Percentiles rank a stretch among this genome's conserved stretches.
Conservation (phyloP, 2,329 filamentous ascomycete genomes). For the Talaromyces atroroseus region DNA sequence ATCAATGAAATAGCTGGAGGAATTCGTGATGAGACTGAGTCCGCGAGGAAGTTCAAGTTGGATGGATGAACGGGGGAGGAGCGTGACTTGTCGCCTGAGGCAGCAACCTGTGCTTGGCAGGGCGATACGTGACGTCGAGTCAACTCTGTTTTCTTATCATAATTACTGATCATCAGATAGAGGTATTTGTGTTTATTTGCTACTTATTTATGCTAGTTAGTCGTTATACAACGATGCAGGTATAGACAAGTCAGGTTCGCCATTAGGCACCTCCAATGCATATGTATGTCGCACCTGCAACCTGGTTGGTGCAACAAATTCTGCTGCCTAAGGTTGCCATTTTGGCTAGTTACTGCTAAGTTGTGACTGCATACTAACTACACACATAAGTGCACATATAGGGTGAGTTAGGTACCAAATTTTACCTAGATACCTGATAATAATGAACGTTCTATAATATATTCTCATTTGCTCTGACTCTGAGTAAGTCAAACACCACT, state of each 20-base stretch:
- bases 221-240: too few relatives aligned
- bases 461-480: background rate
- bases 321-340: background rate
- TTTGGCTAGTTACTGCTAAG: background rate
- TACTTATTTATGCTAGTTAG: too few relatives aligned
- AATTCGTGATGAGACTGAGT: background rate
- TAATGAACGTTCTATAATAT: background rate
- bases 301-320: background rate
- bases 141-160: too few relatives aligned
- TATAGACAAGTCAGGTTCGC: too few relatives aligned
- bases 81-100: background rate
- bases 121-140: background rate
- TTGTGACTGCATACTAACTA: too few relatives aligned
- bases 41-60: background rate
- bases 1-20: too few relatives aligned
- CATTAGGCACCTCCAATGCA: background rate
- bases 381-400: too few relatives aligned
- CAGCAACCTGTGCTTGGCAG: background rate
- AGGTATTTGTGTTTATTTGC: too few relatives aligned
- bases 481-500: background rate
- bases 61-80: background rate
- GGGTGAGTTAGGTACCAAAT: background rate
- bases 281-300: background rate
- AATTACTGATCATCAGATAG: too few relatives aligned
- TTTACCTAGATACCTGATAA: background rate